Conservation (phyloP, 768 basidiomycete species). For the Gelatoporia subvermispora region DNA sequence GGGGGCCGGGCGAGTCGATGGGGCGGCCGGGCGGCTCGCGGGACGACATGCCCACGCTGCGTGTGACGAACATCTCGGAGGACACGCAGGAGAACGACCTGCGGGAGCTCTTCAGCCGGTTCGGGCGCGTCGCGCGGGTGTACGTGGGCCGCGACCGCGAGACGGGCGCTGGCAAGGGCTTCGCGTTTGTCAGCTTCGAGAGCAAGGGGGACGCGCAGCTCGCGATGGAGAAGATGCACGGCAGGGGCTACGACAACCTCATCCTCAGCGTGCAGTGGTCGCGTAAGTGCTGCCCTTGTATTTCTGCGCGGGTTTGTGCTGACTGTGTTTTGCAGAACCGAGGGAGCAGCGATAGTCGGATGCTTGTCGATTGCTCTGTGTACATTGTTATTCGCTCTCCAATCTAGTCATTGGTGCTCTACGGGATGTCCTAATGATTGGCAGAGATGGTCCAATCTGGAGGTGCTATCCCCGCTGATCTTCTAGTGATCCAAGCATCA, state of each 20-base stretch:
- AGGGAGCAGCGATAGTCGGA: constrained; percentile 29
- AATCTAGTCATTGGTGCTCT: too few species aligned
- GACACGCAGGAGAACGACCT: constrained; percentile 94
- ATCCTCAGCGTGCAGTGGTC: constrained; percentile 71
- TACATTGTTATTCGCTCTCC: neutral
- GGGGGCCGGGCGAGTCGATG: constrained; percentile 77
- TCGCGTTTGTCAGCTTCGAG: constrained; percentile 97
- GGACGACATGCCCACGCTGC: constrained; percentile 93
- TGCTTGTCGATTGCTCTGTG: too few species aligned
- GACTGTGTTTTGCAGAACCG: constrained; percentile 25
- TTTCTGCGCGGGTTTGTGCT: constrained; percentile 1
- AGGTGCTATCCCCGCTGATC: too few species aligned
- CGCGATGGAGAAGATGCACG: constrained; percentile 90
- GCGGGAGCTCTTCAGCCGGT: constrained; percentile 82
- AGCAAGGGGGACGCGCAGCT: constrained; percentile 70
- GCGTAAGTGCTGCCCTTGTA: constrained; percentile 45
- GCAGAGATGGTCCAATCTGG: too few species aligned
- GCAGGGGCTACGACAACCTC: constrained; percentile 88
- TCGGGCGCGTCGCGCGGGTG: constrained; percentile 83
- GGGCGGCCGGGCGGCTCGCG: constrained; percentile 51
- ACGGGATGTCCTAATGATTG: too few species aligned
- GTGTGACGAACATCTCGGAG: constrained; percentile 94
- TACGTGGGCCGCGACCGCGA: constrained; percentile 94
- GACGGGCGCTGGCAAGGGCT: constrained; percentile 92
- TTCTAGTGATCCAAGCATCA: too few species aligned